Base-by-base conservation (phyloP, 352 stramenopile species). In the Phytopythium cucurbitacearum region DNA sequence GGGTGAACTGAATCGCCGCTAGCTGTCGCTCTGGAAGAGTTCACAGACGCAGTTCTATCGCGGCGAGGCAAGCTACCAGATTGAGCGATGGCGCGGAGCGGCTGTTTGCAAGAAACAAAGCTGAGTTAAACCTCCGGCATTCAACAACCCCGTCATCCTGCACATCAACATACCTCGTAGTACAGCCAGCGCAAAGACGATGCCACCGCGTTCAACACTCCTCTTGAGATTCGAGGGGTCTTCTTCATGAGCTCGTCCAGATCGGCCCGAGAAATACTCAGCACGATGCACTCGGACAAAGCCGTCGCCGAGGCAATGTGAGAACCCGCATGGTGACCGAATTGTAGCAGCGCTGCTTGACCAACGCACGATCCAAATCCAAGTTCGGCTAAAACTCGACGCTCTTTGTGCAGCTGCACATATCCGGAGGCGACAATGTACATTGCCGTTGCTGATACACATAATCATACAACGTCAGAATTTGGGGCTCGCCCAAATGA, bases 391-490 rank as follows among this genome's bases (percentile, higher is more conserved):
- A 94, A 53, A 40, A 92, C 74, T 2, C 71, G 67, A 21, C 67
- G 66, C 38, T 91, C 62, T 48, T 92, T 91, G 56, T 94, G 84
- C 12, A 92, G 71, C 51, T 94, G 81, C 28, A 94, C 78, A 3
- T 65, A 78, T 2, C 84, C 84, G 7, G 60, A 62, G 3, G 84
- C 84, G 49, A 94, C 71, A 7, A 92, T 73, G 41, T 80, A 92
- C 84, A 94, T 92, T 2, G 80, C 69, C 13, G 70, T 80, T 47
- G 84, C 84, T 94, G 55, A 12, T 60, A 28, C 21, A 28, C 37
- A 21, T 10, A 61, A 21, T n/a, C 13, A 10, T n/a, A 57, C 7
- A 11, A 34, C 21, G 9, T 37, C 21, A 28, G 21, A 28, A 2
- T 28, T 6, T 38, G 12, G 28, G 5, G 40, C 40, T 32, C n/a